Evolutionary conservation across 2,329 filamentous ascomycete genomes (phyloP).

Genomic region (Neopestalotiopsis rosae): DNA sequence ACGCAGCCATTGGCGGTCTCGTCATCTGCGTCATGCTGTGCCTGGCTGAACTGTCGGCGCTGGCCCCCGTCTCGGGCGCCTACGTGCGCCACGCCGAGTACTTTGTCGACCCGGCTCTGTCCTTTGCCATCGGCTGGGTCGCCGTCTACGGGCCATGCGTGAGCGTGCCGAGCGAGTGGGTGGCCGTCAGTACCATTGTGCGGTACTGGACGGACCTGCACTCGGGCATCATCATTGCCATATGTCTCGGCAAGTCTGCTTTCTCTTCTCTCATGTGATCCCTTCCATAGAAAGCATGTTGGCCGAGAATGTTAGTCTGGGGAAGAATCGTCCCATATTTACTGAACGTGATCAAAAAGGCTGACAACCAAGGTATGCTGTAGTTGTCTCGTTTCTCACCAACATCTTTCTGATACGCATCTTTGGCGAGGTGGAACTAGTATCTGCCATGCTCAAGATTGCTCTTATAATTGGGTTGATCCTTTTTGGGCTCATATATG

Average conservation of each 20-base stretch:
- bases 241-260: constrained; percentile 32
- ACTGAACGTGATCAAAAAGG: background rate
- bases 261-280: background rate
- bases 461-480: constrained; percentile 53
- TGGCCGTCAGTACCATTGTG: constrained; percentile 33
- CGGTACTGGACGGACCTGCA: constrained; percentile 18
- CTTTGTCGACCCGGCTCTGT: constrained; percentile 42
- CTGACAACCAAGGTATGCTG: background rate
- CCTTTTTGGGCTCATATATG: constrained; percentile 52
- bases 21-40: constrained; percentile 13
- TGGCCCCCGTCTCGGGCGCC: constrained; percentile 41
- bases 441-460: constrained; percentile 19
- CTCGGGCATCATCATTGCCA: constrained; percentile 24
- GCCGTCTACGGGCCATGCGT: constrained; percentile 36
- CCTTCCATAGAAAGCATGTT: background rate
- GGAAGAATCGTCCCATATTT: background rate
- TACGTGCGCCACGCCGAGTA: constrained; percentile 41
- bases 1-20: constrained; percentile 4
- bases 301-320: background rate
- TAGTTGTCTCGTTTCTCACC: constrained; percentile 4
- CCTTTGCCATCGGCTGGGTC: constrained; percentile 41
- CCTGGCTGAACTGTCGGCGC: constrained; percentile 12
- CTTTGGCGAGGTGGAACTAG: constrained; percentile 20
- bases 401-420: constrained; percentile 15
- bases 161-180: constrained; percentile 37